Evolutionary conservation across 306 rosid species (phyloP).

Genomic region (Vachellia pachyceras): DNA sequence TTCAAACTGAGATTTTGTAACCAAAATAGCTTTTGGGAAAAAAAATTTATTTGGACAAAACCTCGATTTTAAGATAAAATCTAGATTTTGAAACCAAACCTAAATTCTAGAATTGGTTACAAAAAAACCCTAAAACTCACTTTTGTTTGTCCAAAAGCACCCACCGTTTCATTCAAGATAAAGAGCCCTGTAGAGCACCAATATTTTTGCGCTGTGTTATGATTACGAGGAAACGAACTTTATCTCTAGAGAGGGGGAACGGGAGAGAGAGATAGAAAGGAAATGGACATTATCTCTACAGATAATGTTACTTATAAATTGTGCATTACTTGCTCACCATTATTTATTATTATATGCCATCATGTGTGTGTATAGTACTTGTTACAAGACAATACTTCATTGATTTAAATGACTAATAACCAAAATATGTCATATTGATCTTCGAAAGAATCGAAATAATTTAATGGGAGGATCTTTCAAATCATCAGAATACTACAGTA

Average conservation of each 20-base stretch:
- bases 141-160: conserved; percentile 30
- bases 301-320: neutral
- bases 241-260: neutral
- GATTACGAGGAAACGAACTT: neutral
- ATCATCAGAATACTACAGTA: neutral
- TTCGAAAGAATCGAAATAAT: neutral
- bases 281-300: neutral
- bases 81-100: too few species aligned
- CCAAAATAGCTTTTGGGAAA: too few species aligned
- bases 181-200: conserved; percentile 10
- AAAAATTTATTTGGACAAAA: too few species aligned
- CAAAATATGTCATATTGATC: neutral
- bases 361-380: neutral
- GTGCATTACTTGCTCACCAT: neutral
- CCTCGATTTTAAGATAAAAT: too few species aligned
- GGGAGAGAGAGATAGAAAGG: neutral
- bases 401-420: neutral
- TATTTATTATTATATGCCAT: neutral
- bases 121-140: conserved; percentile 35
- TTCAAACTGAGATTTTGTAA: too few species aligned
- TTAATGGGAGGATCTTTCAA: neutral
- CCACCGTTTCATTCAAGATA: conserved; percentile 38
- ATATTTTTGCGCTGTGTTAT: neutral
- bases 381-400: neutral
- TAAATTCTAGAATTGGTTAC: too few species aligned